Percentiles rank a stretch among this genome's conserved stretches.
Evolutionary conservation across 2,329 filamentous ascomycete genomes (phyloP).

Genomic region (Ilyonectria mors-panacis): DNA sequence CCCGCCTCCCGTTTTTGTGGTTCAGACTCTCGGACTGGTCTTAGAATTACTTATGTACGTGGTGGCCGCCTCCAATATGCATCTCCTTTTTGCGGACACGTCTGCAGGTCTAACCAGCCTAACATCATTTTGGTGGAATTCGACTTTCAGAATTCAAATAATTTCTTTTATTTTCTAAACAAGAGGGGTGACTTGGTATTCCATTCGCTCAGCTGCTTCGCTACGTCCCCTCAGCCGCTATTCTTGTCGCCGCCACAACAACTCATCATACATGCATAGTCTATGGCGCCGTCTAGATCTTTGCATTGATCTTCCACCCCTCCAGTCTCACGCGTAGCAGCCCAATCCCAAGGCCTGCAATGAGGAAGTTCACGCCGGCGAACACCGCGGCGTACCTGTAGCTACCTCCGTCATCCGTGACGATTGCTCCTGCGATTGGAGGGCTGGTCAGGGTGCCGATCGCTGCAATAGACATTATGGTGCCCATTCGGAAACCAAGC

Average conservation of each 20-base stretch:
- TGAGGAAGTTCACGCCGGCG: slow-evolving; percentile 33
- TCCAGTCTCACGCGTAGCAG: slow-evolving; percentile 33
- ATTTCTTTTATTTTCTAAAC: no score
- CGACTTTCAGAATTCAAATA: no score
- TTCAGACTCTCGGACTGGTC: no score
- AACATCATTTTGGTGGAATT: no score
- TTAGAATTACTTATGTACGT: no score
- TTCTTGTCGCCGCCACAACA: neutral
- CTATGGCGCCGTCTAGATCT: slow-evolving; percentile 19
- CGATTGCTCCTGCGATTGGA: slow-evolving; percentile 33
- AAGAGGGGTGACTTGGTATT: no score
- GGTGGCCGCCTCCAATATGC: no score
- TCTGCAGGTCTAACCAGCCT: no score
- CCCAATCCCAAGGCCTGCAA: slow-evolving; percentile 32
- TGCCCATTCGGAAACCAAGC: slow-evolving; percentile 37
- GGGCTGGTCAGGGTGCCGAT: slow-evolving; percentile 35
- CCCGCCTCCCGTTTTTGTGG: no score
- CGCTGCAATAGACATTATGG: slow-evolving; percentile 32
- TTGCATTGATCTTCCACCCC: slow-evolving; percentile 30
- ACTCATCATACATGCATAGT: slow-evolving; percentile 8
- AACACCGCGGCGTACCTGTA: slow-evolving; percentile 38
- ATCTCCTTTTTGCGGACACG: no score
- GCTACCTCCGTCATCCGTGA: slow-evolving; percentile 31
- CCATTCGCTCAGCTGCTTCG: neutral
- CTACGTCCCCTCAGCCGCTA: neutral